phyloP scores from a whole-genome alignment of 164 flowering plant species.

The Nymphaea colorata region DNA sequence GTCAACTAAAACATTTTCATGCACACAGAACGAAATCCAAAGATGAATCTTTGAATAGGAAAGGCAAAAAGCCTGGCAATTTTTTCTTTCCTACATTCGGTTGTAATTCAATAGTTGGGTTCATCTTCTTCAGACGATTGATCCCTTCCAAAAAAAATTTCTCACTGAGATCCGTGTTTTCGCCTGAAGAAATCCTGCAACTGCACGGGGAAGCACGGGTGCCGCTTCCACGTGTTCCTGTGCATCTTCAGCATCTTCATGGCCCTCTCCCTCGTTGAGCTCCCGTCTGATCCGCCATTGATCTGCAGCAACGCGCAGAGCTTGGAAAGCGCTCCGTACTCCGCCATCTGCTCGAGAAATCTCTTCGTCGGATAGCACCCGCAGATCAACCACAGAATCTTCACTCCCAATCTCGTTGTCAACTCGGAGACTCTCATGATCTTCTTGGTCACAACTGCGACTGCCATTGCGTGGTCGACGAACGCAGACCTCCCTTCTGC shows the following conservation, averaged over 20 bases:
- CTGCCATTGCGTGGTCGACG: constrained; percentile 46
- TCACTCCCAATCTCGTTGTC: constrained; percentile 41
- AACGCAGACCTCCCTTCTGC: constrained; percentile 63
- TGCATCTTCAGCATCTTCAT: constrained; percentile 46
- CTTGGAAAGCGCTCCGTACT: constrained; percentile 50
- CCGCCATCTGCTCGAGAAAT: constrained; percentile 56
- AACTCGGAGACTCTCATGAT: constrained; percentile 30
- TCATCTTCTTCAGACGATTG: too few relatives aligned
- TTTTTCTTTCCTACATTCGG: too few relatives aligned
- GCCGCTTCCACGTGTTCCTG: constrained; percentile 36
- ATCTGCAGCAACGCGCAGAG: constrained; percentile 38
- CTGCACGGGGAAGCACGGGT: constrained; percentile 49
- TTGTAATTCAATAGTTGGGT: too few relatives aligned
- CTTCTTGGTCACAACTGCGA: constrained; percentile 42
- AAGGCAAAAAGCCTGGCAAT: too few relatives aligned
- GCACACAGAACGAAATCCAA: too few relatives aligned
- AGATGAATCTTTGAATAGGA: too few relatives aligned
- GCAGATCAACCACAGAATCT: constrained; percentile 40
- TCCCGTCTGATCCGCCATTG: constrained; percentile 27
- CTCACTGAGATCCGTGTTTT: too few relatives aligned
- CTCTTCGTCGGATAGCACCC: constrained; percentile 29
- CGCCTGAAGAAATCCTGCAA: constrained; percentile 34
- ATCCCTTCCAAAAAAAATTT: too few relatives aligned
- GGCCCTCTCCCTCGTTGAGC: constrained; percentile 41
- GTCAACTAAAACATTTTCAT: too few relatives aligned